Conservation (phyloP, 257 asterid species). For the Echites panduratus region DNA sequence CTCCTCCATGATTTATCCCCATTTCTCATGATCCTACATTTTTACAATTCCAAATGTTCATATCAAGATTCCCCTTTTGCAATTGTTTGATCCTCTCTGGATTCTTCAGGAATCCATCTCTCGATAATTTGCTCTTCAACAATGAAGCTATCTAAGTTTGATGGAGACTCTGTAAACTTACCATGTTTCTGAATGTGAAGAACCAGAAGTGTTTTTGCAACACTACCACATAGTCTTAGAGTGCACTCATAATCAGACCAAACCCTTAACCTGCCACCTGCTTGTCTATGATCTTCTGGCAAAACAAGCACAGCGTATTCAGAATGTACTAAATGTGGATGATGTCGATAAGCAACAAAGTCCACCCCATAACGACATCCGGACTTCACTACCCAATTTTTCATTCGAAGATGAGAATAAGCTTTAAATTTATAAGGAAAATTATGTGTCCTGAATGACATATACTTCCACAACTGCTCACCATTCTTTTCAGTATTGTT, state of each 20-base stretch:
- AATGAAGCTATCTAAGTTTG: slow-evolving; percentile 30
- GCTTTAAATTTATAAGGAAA: slow-evolving; percentile 45
- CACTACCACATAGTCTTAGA: slow-evolving; percentile 79
- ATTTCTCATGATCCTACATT: not conserved
- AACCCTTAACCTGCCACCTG: slow-evolving; percentile 48
- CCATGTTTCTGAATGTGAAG: slow-evolving; percentile 32
- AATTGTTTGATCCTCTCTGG: slow-evolving; percentile 35
- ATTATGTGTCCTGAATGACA: slow-evolving; percentile 28
- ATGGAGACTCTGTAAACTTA: slow-evolving; percentile 13
- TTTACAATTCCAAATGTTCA: not conserved
- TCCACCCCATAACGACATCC: slow-evolving; percentile 76
- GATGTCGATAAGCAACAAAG: slow-evolving; percentile 79
- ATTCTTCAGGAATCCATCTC: slow-evolving; percentile 63
- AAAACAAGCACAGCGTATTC: slow-evolving; percentile 66
- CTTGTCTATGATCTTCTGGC: slow-evolving; percentile 21
- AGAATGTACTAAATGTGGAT: slow-evolving; percentile 82
- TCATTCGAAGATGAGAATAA: slow-evolving; percentile 67
- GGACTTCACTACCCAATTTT: slow-evolving; percentile 72
- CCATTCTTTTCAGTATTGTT: slow-evolving; percentile 22
- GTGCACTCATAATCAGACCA: slow-evolving; percentile 88
- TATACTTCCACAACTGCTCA: slow-evolving; percentile 49
- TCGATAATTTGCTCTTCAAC: slow-evolving; percentile 61
- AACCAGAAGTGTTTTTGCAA: slow-evolving; percentile 66
- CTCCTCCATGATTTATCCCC: not conserved
- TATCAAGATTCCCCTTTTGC: not conserved